Percentiles rank a stretch among this genome's conserved stretches.
Evolutionary conservation across 2,329 filamentous ascomycete genomes (phyloP).

Genomic region (Monilinia laxa): DNA sequence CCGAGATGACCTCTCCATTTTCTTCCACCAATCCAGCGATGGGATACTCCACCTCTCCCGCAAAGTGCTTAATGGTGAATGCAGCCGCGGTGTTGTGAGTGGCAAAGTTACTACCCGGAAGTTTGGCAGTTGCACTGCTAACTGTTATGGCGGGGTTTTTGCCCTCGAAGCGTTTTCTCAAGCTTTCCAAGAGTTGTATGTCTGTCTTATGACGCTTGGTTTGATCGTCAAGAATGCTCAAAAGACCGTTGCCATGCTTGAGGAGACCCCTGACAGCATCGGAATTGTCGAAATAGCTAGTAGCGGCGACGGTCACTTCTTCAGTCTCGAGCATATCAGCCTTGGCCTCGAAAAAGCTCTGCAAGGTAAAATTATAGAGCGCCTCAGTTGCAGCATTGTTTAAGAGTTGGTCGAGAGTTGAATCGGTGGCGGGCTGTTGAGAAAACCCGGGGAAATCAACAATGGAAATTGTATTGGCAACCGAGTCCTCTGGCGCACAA

Average conservation of each 20-base stretch:
- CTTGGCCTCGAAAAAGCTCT: constrained; percentile 94
- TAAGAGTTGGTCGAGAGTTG: constrained; percentile 84
- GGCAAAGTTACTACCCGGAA: constrained; percentile 86
- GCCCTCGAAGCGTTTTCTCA: constrained; percentile 89
- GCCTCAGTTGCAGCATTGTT: constrained; percentile 93
- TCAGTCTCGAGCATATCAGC: constrained; percentile 92
- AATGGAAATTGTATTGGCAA: constrained; percentile 91
- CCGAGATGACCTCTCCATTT: constrained; percentile 93
- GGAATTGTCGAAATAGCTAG: constrained; percentile 96
- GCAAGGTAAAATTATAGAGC: constrained; percentile 88
- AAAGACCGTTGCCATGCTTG: constrained; percentile 86
- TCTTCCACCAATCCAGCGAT: constrained; percentile 86
- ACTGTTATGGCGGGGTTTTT: constrained; percentile 91
- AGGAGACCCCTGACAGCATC: constrained; percentile 89
- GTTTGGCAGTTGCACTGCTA: constrained; percentile 67
- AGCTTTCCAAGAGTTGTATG: constrained; percentile 82
- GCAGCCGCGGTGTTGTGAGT: constrained; percentile 76
- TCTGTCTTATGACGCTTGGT: constrained; percentile 86
- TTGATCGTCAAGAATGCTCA: constrained; percentile 95
- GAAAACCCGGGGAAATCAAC: constrained; percentile 96
- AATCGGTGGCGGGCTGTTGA: constrained; percentile 80
- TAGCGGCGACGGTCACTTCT: constrained; percentile 84
- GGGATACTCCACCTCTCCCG: constrained; percentile 93
- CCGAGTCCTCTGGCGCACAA: constrained; percentile 81
- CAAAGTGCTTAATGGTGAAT: constrained; percentile 94